Conservation (phyloP, 148 eudicot genomes). For the Rhododendron ovatum region DNA sequence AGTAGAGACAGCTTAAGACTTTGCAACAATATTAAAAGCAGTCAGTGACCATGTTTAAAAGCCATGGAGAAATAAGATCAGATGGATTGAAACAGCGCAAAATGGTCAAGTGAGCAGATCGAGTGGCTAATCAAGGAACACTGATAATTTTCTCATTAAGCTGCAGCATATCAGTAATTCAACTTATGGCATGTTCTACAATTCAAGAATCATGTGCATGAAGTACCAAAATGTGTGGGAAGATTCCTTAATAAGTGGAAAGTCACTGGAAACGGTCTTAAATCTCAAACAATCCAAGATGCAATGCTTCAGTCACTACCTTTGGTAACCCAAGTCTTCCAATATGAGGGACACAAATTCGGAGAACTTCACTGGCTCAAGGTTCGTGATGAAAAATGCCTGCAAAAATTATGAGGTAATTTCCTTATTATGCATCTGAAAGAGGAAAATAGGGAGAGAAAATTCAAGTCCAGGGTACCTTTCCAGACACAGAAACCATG, state of each 20-base stretch:
- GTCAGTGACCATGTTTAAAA: background rate
- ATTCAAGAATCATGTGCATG: background rate
- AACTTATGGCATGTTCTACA: background rate
- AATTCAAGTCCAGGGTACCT: constrained; percentile 38
- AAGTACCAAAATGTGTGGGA: background rate
- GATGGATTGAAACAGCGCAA: background rate
- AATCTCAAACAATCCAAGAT: background rate
- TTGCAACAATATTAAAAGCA: background rate
- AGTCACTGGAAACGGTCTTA: background rate
- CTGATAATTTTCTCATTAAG: background rate
- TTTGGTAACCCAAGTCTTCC: constrained; percentile 72
- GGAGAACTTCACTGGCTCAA: constrained; percentile 72
- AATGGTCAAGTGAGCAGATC: background rate
- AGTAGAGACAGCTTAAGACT: background rate
- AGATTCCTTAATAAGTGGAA: background rate
- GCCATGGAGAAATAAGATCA: background rate
- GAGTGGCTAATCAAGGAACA: background rate
- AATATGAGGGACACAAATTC: constrained; percentile 57
- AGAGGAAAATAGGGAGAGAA: background rate
- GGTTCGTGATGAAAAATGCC: constrained; percentile 83
- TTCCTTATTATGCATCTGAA: constrained; percentile 8
- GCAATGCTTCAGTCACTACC: constrained; percentile 32
- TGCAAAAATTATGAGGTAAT: constrained; percentile 24
- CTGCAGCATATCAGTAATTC: background rate
- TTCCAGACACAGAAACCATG: constrained; percentile 63